Percentiles rank a stretch among this genome's conserved stretches.
Evolutionary conservation across 495 filamentous ascomycete species (phyloP).

Genomic region (Podospora fimiseda): DNA sequence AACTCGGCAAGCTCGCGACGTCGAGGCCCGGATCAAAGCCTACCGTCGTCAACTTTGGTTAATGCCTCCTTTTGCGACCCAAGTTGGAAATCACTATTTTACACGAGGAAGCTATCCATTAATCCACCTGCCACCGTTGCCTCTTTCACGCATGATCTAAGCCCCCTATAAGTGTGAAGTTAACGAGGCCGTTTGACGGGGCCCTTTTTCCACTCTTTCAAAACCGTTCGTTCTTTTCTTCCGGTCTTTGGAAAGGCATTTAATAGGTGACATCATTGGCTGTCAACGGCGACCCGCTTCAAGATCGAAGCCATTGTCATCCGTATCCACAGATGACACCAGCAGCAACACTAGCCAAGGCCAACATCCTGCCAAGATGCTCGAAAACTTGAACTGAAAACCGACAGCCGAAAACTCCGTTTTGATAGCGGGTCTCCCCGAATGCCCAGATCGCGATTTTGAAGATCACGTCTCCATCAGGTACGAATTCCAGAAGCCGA

Average conservation of each 20-base stretch:
- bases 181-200: neutral
- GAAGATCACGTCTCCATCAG: neutral
- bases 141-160: too few species aligned
- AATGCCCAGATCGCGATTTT: neutral
- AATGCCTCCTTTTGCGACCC: too few species aligned
- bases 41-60: neutral
- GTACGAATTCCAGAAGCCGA: too few species aligned
- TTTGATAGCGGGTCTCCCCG: neutral
- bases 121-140: too few species aligned
- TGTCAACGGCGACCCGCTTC: slow-evolving; percentile 12
- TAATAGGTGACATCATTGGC: slow-evolving; percentile 25
- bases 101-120: too few species aligned
- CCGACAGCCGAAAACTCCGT: neutral
- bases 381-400: neutral
- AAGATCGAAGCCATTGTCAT: slow-evolving; percentile 11
- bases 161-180: neutral
- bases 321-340: slow-evolving; percentile 17
- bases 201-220: neutral
- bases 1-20: slow-evolving; percentile 1
- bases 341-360: neutral
- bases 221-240: neutral
- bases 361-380: neutral
- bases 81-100: too few species aligned
- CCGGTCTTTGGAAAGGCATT: slow-evolving; percentile 1
- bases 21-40: neutral